Conservation (phyloP, 2,329 filamentous ascomycete genomes). For the Colletotrichum limetticola region DNA sequence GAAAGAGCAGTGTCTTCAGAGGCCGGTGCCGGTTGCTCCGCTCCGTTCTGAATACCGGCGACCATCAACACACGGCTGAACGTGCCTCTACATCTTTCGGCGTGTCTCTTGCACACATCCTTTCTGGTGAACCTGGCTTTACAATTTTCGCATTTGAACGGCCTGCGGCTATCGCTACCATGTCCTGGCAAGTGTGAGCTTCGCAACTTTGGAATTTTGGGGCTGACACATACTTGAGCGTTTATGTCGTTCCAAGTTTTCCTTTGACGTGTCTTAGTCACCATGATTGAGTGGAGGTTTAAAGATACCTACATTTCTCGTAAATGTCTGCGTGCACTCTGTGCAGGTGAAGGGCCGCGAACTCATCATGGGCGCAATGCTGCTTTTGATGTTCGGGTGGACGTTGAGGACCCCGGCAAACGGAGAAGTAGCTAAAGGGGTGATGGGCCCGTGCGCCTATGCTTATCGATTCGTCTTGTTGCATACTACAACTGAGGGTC, state of each 20-base stretch:
- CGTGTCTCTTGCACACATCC: constrained; percentile 37
- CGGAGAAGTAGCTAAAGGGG: neutral
- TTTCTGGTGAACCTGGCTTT: constrained; percentile 36
- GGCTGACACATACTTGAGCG: constrained; percentile 35
- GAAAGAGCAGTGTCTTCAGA: constrained; percentile 12
- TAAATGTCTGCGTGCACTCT: constrained; percentile 36
- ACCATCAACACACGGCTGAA: constrained; percentile 5
- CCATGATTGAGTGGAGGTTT: neutral
- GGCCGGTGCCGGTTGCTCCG: neutral
- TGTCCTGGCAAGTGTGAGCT: constrained; percentile 35
- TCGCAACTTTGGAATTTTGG: neutral
- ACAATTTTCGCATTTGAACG: constrained; percentile 37
- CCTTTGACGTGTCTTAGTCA: constrained; percentile 9
- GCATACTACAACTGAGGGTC: neutral
- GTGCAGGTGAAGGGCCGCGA: constrained; percentile 34
- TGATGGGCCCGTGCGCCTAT: neutral
- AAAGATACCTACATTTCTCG: constrained; percentile 29
- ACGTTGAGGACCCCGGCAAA: neutral
- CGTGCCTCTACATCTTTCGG: constrained; percentile 30
- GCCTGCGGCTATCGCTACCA: constrained; percentile 34
- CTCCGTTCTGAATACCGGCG: neutral
- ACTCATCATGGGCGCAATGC: constrained; percentile 22
- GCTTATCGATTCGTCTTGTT: neutral
- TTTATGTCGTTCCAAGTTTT: constrained; percentile 38
- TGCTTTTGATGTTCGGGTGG: neutral